These are phyloP conservation scores for Raphanus sativus DNA, from an alignment of 345 rosid genomes.

Conservation along the genomic window DNA sequence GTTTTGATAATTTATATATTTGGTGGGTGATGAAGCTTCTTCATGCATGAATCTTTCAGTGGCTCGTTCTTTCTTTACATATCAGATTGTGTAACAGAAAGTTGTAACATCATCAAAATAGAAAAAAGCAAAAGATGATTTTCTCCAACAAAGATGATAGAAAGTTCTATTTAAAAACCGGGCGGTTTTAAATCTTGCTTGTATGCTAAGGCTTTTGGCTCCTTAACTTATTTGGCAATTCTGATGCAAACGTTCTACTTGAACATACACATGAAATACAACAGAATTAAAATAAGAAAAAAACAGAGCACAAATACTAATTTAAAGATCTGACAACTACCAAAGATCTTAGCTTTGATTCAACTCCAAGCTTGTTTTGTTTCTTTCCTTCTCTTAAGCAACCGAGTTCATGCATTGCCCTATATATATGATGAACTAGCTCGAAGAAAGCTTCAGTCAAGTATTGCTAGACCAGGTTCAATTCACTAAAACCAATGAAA, in stretches of 20 bases:
- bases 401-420: slow-evolving; percentile 18
- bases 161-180: neutral
- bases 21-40: neutral
- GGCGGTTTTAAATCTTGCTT: neutral
- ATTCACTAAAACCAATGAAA: slow-evolving; percentile 24
- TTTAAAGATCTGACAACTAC: slow-evolving; percentile 31
- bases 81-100: neutral
- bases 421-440: slow-evolving; percentile 24
- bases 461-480: neutral
- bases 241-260: slow-evolving; percentile 27
- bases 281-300: neutral
- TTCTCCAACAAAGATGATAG: neutral
- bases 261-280: neutral
- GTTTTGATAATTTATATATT: neutral
- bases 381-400: slow-evolving; percentile 19
- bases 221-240: slow-evolving; percentile 31
- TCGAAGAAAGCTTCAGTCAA: neutral
- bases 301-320: neutral
- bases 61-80: neutral
- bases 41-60: neutral
- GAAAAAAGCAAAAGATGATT: neutral
- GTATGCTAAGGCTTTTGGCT: neutral
- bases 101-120: neutral
- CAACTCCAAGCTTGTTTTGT: slow-evolving; percentile 57
- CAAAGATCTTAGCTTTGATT: slow-evolving; percentile 53